Evolutionary conservation across 2,329 filamentous ascomycete genomes (phyloP), one percentile per base, ranked within the genome.

Genomic region (Ophiostoma sp.): DNA sequence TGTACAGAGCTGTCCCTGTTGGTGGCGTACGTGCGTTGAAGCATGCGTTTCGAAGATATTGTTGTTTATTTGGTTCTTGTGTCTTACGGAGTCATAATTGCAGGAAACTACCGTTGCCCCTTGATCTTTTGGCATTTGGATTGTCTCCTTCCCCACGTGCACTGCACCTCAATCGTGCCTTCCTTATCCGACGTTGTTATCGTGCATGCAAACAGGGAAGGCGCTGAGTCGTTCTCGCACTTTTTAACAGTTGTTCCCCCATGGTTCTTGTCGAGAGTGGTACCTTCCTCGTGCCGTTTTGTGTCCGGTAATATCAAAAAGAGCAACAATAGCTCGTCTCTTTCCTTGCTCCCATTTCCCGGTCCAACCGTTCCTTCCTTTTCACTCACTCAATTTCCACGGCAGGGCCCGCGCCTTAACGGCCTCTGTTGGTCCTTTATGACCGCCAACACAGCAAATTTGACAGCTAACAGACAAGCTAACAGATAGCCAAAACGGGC

Each of bases 331-430:
- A 42, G 61, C 8, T 66, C 36, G 36, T 28, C n/a, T 28, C 36
- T 66, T 66, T 28, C 36, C n/a, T 45, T n/a, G 11, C 31, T 63
- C 39, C 39, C 39, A 50, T 33, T 15, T n/a, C 15, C 17, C 15
- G 42, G 42, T n/a, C 64, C 25, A 50, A n/a, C 25, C 15, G 15
- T n/a, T n/a, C 52, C 45, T 69, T 52, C 45, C 25, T 33, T 7
- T 9, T 19, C 11, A 25, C 39, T 22, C 42, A 36, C 25, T n/a
- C 42, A 15, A 48, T 31, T 50, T 68, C 25, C 64, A 22, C 66
- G 66, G 66, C 66, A 69, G 45, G 66, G 66, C 66, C 66, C 66
- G 66, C 45, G 66, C 66, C 66, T 52, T 15, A 11, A 36, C 45
- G 19, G 45, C 31, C 28, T 52, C 19, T 52, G 66, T 36, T 69